phyloP scores from a whole-genome alignment of 306 rosid genomes.

The Vigna nakashimae region DNA sequence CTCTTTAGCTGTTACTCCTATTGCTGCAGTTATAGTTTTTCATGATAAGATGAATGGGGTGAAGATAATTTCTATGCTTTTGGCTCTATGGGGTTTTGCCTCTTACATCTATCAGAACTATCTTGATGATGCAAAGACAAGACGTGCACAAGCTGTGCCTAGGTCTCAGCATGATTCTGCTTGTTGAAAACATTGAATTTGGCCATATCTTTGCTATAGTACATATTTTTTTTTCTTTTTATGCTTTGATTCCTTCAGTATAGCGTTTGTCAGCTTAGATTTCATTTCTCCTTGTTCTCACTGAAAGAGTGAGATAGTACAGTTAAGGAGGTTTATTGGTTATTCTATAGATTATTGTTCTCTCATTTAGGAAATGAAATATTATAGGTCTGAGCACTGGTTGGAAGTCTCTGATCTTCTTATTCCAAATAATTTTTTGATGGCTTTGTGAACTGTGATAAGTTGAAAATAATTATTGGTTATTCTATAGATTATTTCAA shows the following conservation, averaged over 20 bases:
- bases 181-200: slow-evolving; percentile 43
- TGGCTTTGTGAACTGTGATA: slow-evolving; percentile 35
- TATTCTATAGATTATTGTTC: slow-evolving; percentile 27
- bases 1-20: slow-evolving; percentile 86
- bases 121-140: slow-evolving; percentile 67
- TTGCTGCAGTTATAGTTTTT: slow-evolving; percentile 77
- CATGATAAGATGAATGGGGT: slow-evolving; percentile 88
- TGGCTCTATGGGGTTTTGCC: slow-evolving; percentile 86
- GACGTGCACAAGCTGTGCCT: slow-evolving; percentile 40
- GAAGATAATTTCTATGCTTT: slow-evolving; percentile 83
- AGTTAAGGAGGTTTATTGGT: slow-evolving; percentile 20
- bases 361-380: slow-evolving; percentile 1
- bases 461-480: slow-evolving; percentile 1
- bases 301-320: slow-evolving; percentile 25
- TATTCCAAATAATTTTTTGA: neutral
- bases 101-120: slow-evolving; percentile 85
- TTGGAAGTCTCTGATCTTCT: neutral
- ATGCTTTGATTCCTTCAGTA: slow-evolving; percentile 9
- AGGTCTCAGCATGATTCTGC: slow-evolving; percentile 45
- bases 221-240: slow-evolving; percentile 5
- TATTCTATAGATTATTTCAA: no score
- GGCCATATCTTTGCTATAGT: neutral
- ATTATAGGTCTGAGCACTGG: slow-evolving; percentile 1
- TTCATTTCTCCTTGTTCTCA: neutral
- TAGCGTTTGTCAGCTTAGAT: slow-evolving; percentile 9